Evolutionary conservation across 306 rosid genomes (phyloP).

Genomic region (Sesbania bispinosa): DNA sequence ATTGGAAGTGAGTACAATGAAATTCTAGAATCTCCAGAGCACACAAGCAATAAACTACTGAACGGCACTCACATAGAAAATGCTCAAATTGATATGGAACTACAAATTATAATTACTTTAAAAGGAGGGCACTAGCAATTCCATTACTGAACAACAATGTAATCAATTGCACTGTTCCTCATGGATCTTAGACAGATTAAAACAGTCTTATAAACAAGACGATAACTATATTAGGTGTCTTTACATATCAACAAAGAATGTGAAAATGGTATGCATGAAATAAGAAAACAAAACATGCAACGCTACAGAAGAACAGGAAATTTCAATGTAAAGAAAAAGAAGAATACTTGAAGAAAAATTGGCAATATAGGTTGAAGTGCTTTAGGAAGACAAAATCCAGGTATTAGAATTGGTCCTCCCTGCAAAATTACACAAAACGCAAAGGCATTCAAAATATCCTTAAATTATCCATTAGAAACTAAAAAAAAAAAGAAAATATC

Average conservation of each 20-base stretch:
- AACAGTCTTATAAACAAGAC: background rate
- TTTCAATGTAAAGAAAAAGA: constrained; percentile 2
- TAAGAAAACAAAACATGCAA: background rate
- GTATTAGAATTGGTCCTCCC: constrained; percentile 93
- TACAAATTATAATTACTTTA: background rate
- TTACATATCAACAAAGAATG: background rate
- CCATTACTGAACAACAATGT: background rate
- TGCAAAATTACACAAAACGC: constrained; percentile 35
- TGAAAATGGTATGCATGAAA: background rate
- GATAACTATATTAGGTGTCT: background rate
- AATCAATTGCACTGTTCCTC: background rate
- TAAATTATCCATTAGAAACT: background rate
- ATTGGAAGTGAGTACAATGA: background rate
- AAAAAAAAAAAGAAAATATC: background rate
- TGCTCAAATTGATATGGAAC: background rate
- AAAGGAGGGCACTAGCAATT: background rate
- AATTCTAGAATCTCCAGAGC: background rate
- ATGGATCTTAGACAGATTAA: background rate
- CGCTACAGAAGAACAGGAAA: background rate
- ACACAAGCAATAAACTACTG: background rate
- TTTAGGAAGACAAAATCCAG: constrained; percentile 93
- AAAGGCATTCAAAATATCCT: background rate
- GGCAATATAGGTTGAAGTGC: constrained; percentile 96
- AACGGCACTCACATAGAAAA: background rate
- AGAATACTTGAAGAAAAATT: constrained; percentile 83